A percentile compares a stretch with the other conserved stretches of the same genome.
Evolutionary conservation across 352 stramenopile species (phyloP).

Genomic region (Globisporangium cylindrosporum): DNA sequence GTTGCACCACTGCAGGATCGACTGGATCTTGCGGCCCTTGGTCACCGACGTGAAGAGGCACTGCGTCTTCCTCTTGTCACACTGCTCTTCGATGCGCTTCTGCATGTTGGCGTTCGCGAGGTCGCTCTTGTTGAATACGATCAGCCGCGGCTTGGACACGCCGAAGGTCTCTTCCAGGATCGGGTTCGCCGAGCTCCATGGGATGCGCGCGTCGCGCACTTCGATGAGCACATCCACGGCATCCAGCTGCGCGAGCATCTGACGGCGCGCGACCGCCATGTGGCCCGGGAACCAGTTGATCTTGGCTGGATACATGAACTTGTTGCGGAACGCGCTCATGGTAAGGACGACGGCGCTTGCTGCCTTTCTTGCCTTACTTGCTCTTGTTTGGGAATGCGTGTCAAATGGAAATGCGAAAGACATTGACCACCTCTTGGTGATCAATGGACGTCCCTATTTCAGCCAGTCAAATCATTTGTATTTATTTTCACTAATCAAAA

Average conservation of each 20-base stretch:
- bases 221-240: constrained; percentile 81
- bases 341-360: neutral
- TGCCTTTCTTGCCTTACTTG: neutral
- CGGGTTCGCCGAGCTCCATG: constrained; percentile 81
- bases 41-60: constrained; percentile 82
- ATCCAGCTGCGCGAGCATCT: constrained; percentile 83
- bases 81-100: constrained; percentile 64
- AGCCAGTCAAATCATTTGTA: constrained; percentile 17
- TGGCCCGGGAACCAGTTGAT: constrained; percentile 89
- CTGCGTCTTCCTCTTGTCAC: constrained; percentile 37
- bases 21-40: constrained; percentile 68
- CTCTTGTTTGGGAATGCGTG: neutral
- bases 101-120: constrained; percentile 85
- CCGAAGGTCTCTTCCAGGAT: constrained; percentile 74
- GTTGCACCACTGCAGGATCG: constrained; percentile 82
- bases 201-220: constrained; percentile 80
- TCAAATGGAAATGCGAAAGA: neutral
- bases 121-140: constrained; percentile 89
- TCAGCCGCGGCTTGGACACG: constrained; percentile 71
- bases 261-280: constrained; percentile 74
- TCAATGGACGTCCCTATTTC: constrained; percentile 8
- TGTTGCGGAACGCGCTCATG: constrained; percentile 71
- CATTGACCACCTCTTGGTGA: constrained; percentile 3
- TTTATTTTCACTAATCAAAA: constrained; percentile 3
- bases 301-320: constrained; percentile 75